Base-by-base conservation (phyloP, 164 flowering plant species). In the Saururus chinensis region DNA sequence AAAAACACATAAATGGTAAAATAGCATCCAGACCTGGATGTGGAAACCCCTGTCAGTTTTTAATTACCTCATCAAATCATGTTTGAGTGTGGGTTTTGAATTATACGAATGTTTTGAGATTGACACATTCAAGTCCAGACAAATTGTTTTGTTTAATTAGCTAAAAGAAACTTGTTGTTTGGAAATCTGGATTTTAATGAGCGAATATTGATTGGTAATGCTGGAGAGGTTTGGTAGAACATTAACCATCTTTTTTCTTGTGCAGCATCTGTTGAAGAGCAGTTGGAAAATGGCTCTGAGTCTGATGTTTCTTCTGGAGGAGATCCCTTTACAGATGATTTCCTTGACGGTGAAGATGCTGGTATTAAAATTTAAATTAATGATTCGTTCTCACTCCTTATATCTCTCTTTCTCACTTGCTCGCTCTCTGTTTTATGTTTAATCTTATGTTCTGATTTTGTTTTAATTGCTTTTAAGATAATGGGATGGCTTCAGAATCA, bases 261-360 rank as follows among this genome's bases (percentile, higher is more conserved):
- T 53, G 64, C 65, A 51, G 64, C 76, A 9, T 40, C 70, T 9
- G 26, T 48, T 7, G 71, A 67, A 61, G 72, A 70, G 49, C 24
- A 35, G 4, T 61, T 58, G 0, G 75, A 64, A 19, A 64, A 60
- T 23, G 75, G 25, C 61, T 77, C 86, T 56, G 77, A 57, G 30
- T 90, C 92, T 22, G 92, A 83, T 0, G 42, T 75, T 60, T 81
- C 80, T 41, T 80, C 83, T 1, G 88, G 84, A 63, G 87, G 78
- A 23, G 59, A 72, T 37, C 79, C 82, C 0, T 68, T 84, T 48
- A 65, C 85, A 4, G 84, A 81, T 70, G 90, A 92, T 76, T 84
- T 89, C 62, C 87, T 91, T 35, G 75, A 64, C 68, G 87, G 82
- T 65, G 89, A 75, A 53, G 88, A 79, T 23, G 89, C 73, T 40